Evolutionary conservation across 768 basidiomycete genomes (phyloP), one percentile per base, ranked within the genome.

Genomic region (Suillus subluteus): DNA sequence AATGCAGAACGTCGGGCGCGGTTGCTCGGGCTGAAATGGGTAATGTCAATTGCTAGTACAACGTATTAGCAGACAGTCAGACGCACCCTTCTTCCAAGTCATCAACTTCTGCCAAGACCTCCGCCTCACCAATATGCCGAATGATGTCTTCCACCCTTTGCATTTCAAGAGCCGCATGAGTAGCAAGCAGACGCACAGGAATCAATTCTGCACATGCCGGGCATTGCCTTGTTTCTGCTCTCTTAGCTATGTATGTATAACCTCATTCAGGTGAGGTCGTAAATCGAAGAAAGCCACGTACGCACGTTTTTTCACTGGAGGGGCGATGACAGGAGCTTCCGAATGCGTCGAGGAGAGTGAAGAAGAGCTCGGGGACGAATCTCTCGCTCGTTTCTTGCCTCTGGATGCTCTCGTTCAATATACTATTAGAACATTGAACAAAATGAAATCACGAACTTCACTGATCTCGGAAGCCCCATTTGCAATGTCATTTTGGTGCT

Each of bases 171-270:
- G 82, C 82, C 4, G 84, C 82, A 70, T 94, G 93, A 65, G 79
- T 82, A 3, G 81, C 81, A 18, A 94, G 81, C n/a, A 94, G 82
- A 15, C 92, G 88, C 30, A 92, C 73, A 16, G 92, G 92, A 50
- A 95, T 90, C 46, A 74, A 74, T 73, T 94, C 92, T 16, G 83
- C 79, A 77, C 92, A 95, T 46, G 90, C 86, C 2, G 92, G 93
- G 72, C 92, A 95, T 66, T 81, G 80, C 65, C 87, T 82, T 3
- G 91, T 94, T 73, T 93, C 91, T 21, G 89, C 91, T 54, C 89
- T 86, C 74, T 87, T 91, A 4, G 83, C 91, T 92, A 65, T 62
- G 62, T 35, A 38, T n/a, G 13, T 48, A 26, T 26, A 26, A 26
- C 30, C 62, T 61, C 67, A 12, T 66, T 58, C 5, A 40, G 18